Percentiles rank a stretch among this genome's conserved stretches.
phyloP scores from a whole-genome alignment of 202 grass and related monocot species.

The Carex sylvatica region DNA sequence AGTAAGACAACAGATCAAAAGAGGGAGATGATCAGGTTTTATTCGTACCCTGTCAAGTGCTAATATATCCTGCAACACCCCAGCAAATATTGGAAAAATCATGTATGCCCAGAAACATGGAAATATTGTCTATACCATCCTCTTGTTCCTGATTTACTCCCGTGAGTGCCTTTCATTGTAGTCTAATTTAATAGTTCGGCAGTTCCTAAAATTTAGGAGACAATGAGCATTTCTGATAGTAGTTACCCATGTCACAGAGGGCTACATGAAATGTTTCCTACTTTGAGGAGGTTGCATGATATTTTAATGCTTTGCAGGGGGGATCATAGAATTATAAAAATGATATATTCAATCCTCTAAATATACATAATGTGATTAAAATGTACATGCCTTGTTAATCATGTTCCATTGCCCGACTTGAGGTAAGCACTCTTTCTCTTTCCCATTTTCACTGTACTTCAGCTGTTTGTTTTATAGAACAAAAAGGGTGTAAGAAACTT shows the following conservation, averaged over 20 bases:
- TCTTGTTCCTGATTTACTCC: not conserved
- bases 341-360: not conserved
- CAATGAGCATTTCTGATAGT: not conserved
- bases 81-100: not conserved
- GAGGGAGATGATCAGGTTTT: not conserved
- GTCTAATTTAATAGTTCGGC: not conserved
- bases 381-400: constrained; percentile 87
- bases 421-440: constrained; percentile 98
- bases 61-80: not conserved
- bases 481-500: constrained; percentile 15
- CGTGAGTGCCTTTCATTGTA: not conserved
- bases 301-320: not conserved
- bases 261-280: not conserved
- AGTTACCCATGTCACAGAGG: not conserved
- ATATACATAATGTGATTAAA: not conserved
- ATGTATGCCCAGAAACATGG: not conserved
- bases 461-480: constrained; percentile 39
- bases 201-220: not conserved
- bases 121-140: not conserved
- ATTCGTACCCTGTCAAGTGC: not conserved
- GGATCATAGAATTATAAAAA: not conserved
- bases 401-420: constrained; percentile 99
- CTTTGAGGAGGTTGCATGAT: not conserved
- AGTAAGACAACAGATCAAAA: not conserved
- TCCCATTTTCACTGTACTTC: constrained; percentile 92